Conservation (phyloP, 169 alveolate genomes). For the Plasmodium gallinaceum region DNA sequence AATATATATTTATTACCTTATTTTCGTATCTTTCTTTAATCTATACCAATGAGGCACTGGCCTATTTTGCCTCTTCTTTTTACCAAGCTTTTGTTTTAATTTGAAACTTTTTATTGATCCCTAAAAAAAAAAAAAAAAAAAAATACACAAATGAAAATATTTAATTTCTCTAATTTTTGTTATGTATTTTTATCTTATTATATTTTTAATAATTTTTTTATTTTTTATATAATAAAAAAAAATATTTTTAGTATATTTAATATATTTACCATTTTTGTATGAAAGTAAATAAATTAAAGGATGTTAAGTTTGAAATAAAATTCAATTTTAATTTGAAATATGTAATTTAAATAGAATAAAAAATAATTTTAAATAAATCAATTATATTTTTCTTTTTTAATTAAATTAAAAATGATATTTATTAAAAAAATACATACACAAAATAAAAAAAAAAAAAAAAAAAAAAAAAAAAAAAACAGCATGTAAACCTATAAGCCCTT, state of each 20-base stretch:
- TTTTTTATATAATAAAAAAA: no score
- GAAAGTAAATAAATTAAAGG: neutral
- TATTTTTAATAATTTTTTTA: neutral
- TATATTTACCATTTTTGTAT: neutral
- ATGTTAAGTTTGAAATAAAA: neutral
- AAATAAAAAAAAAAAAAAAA: constrained; percentile 1
- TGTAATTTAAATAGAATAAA: neutral
- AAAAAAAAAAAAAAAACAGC: constrained; percentile 7
- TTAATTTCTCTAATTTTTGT: no score
- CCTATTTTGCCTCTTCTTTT: constrained; percentile 95
- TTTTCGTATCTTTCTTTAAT: constrained; percentile 93
- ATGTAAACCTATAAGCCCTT: constrained; percentile 29
- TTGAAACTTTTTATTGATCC: constrained; percentile 93
- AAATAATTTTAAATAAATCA: neutral
- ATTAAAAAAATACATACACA: neutral
- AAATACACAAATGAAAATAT: constrained; percentile 5
- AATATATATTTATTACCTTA: constrained; percentile 86
- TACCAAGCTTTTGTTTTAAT: constrained; percentile 94
- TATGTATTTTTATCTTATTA: neutral
- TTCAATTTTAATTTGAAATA: neutral
- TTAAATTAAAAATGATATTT: neutral
- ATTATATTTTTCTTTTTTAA: neutral
- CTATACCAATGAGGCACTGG: constrained; percentile 98
- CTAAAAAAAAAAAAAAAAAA: constrained; percentile 77
- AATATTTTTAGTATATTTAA: neutral